Percentiles rank a stretch among this genome's conserved stretches.
These are phyloP conservation scores for Monascus purpureus DNA, from an alignment of 495 filamentous ascomycete species.

Conservation along the genomic window DNA sequence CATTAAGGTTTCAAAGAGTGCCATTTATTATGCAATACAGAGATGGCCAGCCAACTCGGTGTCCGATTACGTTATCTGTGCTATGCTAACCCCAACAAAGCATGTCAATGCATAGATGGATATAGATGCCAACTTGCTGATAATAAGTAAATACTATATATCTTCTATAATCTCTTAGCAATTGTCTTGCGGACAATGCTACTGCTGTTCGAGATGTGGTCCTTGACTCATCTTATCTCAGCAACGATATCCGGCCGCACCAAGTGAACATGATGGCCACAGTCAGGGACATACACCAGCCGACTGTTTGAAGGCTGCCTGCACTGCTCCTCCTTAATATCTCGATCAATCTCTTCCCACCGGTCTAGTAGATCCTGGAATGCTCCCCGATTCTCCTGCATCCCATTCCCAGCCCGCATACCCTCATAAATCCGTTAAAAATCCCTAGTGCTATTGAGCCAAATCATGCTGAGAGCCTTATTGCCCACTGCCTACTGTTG, in stretches of 20 bases:
- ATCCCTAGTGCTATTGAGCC: slow-evolving; percentile 17
- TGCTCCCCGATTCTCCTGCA: slow-evolving; percentile 11
- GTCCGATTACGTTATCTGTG: too few relatives aligned
- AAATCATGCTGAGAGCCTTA: slow-evolving; percentile 25
- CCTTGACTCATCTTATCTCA: slow-evolving; percentile 33
- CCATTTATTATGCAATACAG: too few relatives aligned
- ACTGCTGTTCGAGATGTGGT: too few relatives aligned
- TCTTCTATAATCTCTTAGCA: too few relatives aligned
- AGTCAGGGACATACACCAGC: slow-evolving; percentile 25
- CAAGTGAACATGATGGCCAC: slow-evolving; percentile 36
- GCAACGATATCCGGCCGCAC: slow-evolving; percentile 33
- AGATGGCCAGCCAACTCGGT: too few relatives aligned
- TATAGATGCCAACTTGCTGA: too few relatives aligned
- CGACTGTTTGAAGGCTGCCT: slow-evolving; percentile 19
- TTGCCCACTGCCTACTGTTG: slow-evolving; percentile 13
- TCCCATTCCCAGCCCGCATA: slow-evolving; percentile 21
- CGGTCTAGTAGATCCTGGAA: slow-evolving; percentile 20
- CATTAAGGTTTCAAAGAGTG: too few relatives aligned
- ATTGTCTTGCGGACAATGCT: too few relatives aligned
- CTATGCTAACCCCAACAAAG: too few relatives aligned
- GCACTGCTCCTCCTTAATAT: slow-evolving; percentile 32
- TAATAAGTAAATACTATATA: too few relatives aligned
- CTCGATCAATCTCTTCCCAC: slow-evolving; percentile 22
- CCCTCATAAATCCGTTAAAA: slow-evolving; percentile 22
- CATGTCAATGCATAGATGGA: too few relatives aligned